These are phyloP conservation scores for Harringtonia aguacate DNA, from an alignment of 2,329 filamentous ascomycete species.

Conservation along the genomic window DNA sequence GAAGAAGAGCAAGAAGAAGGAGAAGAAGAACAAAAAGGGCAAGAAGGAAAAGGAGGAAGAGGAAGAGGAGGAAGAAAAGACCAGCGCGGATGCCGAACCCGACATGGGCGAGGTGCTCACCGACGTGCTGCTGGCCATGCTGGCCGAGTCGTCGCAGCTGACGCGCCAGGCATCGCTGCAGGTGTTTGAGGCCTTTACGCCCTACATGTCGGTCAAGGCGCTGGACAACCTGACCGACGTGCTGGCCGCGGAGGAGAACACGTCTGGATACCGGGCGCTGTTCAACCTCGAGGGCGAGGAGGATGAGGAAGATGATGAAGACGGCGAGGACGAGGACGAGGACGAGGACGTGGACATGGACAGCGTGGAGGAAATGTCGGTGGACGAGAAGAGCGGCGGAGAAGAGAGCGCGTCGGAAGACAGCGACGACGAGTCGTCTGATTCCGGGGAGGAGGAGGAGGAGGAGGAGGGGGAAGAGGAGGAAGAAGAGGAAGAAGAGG, in stretches of 20 bases:
- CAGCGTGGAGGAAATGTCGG: constrained; percentile 28
- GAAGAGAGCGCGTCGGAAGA: constrained; percentile 21
- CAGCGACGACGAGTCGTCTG: constrained; percentile 26
- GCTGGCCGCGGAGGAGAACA: constrained; percentile 67
- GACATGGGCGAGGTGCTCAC: constrained; percentile 63
- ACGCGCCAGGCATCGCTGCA: constrained; percentile 81
- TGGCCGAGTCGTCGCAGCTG: constrained; percentile 73
- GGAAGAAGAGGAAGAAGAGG: constrained; percentile 28
- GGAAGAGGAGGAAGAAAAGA: constrained; percentile 35
- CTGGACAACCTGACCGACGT: constrained; percentile 58
- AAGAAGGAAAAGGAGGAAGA: constrained; percentile 19
- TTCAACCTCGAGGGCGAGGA: constrained; percentile 53
- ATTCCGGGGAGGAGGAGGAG: constrained; percentile 23
- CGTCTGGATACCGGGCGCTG: constrained; percentile 74
- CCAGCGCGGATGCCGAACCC: constrained; percentile 14
- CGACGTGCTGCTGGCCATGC: constrained; percentile 82
- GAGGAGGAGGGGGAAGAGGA: constrained; percentile 21
- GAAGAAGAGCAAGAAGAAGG: background rate
- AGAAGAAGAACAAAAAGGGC: background rate
- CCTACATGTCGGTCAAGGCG: constrained; percentile 61
- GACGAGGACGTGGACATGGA: constrained; percentile 31
- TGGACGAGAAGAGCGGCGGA: no score
- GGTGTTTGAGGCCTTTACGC: constrained; percentile 75
- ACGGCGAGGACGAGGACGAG: constrained; percentile 39
- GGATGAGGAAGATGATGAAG: constrained; percentile 21